Evolutionary conservation across 352 stramenopile species (phyloP), one percentile per base, ranked within the genome.

Genomic region (Globisporangium irregulare): DNA sequence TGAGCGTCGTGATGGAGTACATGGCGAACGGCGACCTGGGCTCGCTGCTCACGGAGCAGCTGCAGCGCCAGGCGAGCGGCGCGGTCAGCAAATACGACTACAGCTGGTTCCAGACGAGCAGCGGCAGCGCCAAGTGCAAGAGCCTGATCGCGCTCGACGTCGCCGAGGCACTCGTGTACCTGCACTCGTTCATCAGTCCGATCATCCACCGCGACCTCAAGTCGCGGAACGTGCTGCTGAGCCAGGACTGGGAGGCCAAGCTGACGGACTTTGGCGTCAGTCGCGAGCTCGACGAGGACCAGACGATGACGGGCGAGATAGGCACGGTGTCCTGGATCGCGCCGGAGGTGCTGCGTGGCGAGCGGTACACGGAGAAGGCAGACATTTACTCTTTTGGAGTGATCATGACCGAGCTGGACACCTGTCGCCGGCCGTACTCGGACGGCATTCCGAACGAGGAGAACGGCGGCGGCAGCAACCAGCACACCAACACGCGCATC

Each of bases 161-260:
- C 8, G 74, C 77, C n/a, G 77, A 85, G 61, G 77, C 75, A 57
- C 68, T 86, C 2, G 76, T 79, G n/a, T 86, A 86, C 24, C 24
- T 86, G 20, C 76, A 86, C 18, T 89, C 79, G 61, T 87, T 89
- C 75, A 48, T 64, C 34, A 65, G 57, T 24, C 77, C 80, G 68
- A 82, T 96, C 66, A 93, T 96, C 68, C 87, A 94, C 71, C 84
- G 86, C 27, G 84, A 93, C 68, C 77, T 94, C 70, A 94, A 94
- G 74, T 93, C 84, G 18, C 82, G 84, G 50, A 94, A 94, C 66
- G 82, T 94, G 68, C 72, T 94, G 20, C 15, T 54, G 69, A 71
- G 69, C 51, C 15, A n/a, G 10, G 38, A 43, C 9, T 75, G 60
- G 59, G 70, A 69, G 10, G 69, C 69, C 20, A 74, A 74, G 48